These are phyloP conservation scores for Pleurostoma richardsiae DNA, from an alignment of 2,329 filamentous ascomycete species.

Conservation along the genomic window DNA sequence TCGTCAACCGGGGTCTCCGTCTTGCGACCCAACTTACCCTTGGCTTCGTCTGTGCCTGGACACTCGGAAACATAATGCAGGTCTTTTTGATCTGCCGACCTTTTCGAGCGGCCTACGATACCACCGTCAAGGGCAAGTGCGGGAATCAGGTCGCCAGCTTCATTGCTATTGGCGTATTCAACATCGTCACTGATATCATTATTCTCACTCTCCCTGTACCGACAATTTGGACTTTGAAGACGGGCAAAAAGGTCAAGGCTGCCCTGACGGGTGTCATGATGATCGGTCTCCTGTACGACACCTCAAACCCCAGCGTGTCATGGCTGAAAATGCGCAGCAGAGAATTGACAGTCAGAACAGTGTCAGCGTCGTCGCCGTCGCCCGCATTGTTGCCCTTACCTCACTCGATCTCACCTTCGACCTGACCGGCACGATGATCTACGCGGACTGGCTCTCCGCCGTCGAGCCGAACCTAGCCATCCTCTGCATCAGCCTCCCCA, in stretches of 20 bases:
- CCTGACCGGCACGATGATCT: constrained; percentile 32
- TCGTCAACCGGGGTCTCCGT: constrained; percentile 23
- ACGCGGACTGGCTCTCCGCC: constrained; percentile 31
- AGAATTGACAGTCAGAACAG: constrained; percentile 13
- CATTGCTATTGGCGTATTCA: background rate
- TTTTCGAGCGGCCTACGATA: background rate
- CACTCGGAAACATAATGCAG: constrained; percentile 15
- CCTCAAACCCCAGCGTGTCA: background rate
- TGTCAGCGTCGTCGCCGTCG: constrained; percentile 29
- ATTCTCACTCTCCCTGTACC: background rate
- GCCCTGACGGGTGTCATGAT: no score
- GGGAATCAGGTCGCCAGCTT: background rate
- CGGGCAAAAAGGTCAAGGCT: no score
- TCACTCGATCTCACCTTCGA: constrained; percentile 27
- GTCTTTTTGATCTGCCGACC: background rate
- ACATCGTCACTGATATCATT: background rate
- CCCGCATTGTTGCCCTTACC: constrained; percentile 30
- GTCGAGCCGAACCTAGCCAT: constrained; percentile 34
- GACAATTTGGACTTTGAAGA: background rate
- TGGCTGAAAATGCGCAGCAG: background rate
- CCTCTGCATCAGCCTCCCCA: constrained; percentile 34
- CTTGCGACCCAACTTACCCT: constrained; percentile 20
- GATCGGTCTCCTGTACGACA: no score
- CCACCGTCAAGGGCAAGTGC: background rate
- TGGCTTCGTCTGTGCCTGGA: constrained; percentile 17